These are phyloP conservation scores for Eutypella sp. DNA, from an alignment of 2,329 filamentous ascomycete genomes.

Conservation along the genomic window DNA sequence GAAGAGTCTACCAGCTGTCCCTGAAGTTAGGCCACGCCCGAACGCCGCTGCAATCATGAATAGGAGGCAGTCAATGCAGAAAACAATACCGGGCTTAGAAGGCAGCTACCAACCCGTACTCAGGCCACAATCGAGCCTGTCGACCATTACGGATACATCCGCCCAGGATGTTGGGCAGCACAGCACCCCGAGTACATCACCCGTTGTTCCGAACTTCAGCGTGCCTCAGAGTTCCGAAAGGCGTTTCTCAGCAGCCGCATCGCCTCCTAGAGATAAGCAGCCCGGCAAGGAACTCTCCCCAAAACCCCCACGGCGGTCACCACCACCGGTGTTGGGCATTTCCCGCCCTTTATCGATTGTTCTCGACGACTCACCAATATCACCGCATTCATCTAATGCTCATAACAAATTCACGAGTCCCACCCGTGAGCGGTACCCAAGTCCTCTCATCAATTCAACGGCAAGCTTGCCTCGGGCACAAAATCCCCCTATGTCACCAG, in stretches of 20 bases:
- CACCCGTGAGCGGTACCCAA: neutral
- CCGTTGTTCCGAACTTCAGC: constrained; percentile 47
- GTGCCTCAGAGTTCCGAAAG: constrained; percentile 42
- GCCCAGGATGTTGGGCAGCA: constrained; percentile 22
- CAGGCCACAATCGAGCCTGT: constrained; percentile 21
- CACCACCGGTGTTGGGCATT: constrained; percentile 42
- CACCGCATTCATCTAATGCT: constrained; percentile 17
- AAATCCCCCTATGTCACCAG: neutral
- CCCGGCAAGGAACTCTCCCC: constrained; percentile 19
- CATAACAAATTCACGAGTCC: constrained; percentile 1
- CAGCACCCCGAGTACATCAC: constrained; percentile 8
- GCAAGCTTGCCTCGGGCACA: neutral
- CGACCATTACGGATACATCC: constrained; percentile 2
- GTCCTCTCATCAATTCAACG: neutral
- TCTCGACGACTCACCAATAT: constrained; percentile 44
- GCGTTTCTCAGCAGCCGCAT: constrained; percentile 38
- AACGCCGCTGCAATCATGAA: constrained; percentile 48
- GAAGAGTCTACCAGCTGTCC: constrained; percentile 13
- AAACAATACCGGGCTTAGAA: constrained; percentile 39
- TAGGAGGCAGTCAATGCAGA: constrained; percentile 48
- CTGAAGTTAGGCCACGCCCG: constrained; percentile 40
- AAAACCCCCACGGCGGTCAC: constrained; percentile 29
- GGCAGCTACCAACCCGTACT: constrained; percentile 23
- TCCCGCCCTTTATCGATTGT: constrained; percentile 51
- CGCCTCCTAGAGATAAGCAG: constrained; percentile 11